phyloP scores from a whole-genome alignment of 2,329 filamentous ascomycete species.

The Metarhizium album region DNA sequence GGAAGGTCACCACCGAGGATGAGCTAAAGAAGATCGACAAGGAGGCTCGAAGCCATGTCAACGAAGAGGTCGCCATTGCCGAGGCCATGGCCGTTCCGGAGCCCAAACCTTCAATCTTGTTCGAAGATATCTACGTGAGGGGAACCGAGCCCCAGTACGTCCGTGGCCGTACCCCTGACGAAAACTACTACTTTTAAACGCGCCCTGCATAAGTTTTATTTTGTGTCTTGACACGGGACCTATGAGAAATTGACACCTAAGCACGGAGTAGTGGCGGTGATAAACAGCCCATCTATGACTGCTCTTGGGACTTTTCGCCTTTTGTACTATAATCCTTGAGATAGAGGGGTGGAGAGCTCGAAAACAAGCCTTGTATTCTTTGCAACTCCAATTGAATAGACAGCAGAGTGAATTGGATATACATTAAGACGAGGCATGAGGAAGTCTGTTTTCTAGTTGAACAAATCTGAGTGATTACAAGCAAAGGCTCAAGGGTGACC shows the following conservation, averaged over 20 bases:
- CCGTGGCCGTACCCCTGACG: constrained; percentile 77
- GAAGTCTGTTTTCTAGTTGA: too few species aligned
- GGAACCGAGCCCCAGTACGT: constrained; percentile 83
- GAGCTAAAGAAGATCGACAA: constrained; percentile 96
- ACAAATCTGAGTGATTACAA: not conserved
- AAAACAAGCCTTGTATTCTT: constrained; percentile 12
- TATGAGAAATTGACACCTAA: not conserved
- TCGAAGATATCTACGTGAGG: constrained; percentile 89
- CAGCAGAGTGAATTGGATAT: too few species aligned
- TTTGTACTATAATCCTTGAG: constrained; percentile 15
- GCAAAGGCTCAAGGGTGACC: too few species aligned
- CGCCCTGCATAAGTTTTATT: not conserved
- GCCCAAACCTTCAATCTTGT: constrained; percentile 70
- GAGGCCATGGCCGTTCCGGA: constrained; percentile 82
- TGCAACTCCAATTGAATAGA: not conserved
- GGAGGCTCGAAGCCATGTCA: constrained; percentile 75
- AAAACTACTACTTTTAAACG: constrained; percentile 85
- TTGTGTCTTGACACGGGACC: not conserved
- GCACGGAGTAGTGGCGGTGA: not conserved
- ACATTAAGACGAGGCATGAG: too few species aligned
- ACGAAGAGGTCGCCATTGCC: constrained; percentile 79
- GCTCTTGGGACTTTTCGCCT: constrained; percentile 18
- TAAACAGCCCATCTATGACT: constrained; percentile 18
- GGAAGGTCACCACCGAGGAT: constrained; percentile 82
- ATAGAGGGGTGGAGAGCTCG: constrained; percentile 12